Evolutionary conservation across 305 asterid genomes (phyloP).

Genomic region (Fraxinus velutina): DNA sequence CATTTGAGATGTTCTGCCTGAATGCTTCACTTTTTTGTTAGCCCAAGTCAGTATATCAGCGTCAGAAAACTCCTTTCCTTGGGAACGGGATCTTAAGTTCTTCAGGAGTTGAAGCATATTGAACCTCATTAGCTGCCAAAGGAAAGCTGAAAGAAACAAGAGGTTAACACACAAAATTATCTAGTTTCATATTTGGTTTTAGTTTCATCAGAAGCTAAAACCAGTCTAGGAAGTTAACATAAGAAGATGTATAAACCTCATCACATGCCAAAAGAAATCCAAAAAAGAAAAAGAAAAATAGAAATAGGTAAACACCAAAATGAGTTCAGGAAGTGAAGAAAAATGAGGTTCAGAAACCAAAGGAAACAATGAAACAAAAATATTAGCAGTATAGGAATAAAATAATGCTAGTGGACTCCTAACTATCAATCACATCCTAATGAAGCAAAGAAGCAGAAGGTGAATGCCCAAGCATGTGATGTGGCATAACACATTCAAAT

Average conservation of each 20-base stretch:
- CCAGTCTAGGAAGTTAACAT: background rate
- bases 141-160: conserved; percentile 59
- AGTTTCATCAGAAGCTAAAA: background rate
- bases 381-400: background rate
- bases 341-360: background rate
- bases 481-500: background rate
- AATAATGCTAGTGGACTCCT: background rate
- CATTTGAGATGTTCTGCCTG: conserved; percentile 67
- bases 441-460: background rate
- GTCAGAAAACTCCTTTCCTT: conserved; percentile 80
- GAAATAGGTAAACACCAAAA: background rate
- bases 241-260: background rate
- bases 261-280: background rate
- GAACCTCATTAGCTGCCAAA: conserved; percentile 96
- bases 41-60: conserved; percentile 90
- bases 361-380: background rate
- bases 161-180: background rate
- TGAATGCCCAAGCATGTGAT: background rate
- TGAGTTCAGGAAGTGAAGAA: background rate
- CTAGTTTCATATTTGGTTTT: conserved; percentile 20
- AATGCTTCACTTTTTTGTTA: conserved; percentile 69
- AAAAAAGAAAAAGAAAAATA: background rate
- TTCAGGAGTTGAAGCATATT: conserved; percentile 92
- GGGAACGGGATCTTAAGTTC: conserved; percentile 79
- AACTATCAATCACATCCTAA: background rate